A percentile compares a stretch with the other conserved stretches of the same genome.
Evolutionary conservation across 768 basidiomycete genomes (phyloP).

Genomic region (Amanita jacksonii): DNA sequence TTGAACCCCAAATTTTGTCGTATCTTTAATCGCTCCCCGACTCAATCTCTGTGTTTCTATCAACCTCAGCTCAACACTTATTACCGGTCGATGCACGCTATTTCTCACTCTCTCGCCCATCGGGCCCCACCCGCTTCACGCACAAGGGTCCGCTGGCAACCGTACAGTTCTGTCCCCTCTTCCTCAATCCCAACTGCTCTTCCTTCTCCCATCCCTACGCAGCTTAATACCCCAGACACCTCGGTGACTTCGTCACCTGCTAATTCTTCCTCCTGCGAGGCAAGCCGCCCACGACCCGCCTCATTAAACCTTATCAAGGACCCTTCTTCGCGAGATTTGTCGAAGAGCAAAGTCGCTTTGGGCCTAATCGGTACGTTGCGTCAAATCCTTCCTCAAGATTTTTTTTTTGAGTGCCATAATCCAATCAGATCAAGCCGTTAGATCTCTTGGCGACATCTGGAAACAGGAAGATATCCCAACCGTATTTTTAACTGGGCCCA

Average conservation of each 20-base stretch:
- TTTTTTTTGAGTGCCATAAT: neutral
- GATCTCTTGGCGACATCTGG: slow-evolving; percentile 74
- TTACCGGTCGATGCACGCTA: slow-evolving; percentile 28
- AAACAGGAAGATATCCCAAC: slow-evolving; percentile 63
- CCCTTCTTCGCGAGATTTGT: slow-evolving; percentile 22
- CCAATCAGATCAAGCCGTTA: slow-evolving; percentile 67
- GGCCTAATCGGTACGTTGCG: slow-evolving; percentile 58
- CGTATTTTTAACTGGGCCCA: slow-evolving; percentile 29
- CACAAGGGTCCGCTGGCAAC: slow-evolving; percentile 72
- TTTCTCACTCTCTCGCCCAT: slow-evolving; percentile 51
- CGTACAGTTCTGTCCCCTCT: slow-evolving; percentile 45
- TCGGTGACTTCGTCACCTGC: slow-evolving; percentile 41
- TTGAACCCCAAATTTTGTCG: too few species aligned
- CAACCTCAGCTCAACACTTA: slow-evolving; percentile 22
- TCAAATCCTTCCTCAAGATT: neutral
- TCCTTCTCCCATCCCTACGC: slow-evolving; percentile 27
- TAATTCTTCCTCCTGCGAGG: slow-evolving; percentile 14
- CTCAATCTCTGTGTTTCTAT: slow-evolving; percentile 7
- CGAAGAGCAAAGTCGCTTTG: slow-evolving; percentile 58
- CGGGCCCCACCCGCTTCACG: slow-evolving; percentile 62
- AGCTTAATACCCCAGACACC: slow-evolving; percentile 51
- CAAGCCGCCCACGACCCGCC: slow-evolving; percentile 23
- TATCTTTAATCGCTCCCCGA: slow-evolving; percentile 9
- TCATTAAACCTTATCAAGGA: slow-evolving; percentile 23
- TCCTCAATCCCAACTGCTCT: slow-evolving; percentile 24